Conservation (phyloP, 2,329 filamentous ascomycete species). For the Thielaviopsis punctulata region DNA sequence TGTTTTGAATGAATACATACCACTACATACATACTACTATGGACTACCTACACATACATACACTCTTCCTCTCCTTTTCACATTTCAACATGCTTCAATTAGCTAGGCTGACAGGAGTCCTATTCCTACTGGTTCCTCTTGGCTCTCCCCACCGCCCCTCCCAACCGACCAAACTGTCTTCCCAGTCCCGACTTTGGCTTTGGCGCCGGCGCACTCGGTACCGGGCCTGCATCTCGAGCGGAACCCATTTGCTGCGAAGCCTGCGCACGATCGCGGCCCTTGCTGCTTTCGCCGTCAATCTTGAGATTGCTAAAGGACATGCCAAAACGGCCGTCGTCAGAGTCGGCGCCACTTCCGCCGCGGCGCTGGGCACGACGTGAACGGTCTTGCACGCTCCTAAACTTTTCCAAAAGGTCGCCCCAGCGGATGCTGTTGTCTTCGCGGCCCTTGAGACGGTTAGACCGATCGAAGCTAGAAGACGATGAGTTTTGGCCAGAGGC, state of each 20-base stretch:
- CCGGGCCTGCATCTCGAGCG: conserved; percentile 30
- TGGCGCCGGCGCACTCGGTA: conserved; percentile 26
- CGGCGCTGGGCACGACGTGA: conserved; percentile 54
- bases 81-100: not conserved
- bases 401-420: conserved; percentile 87
- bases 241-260: conserved; percentile 27
- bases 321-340: conserved; percentile 20
- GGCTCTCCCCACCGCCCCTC: conserved; percentile 50
- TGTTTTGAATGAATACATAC: not conserved
- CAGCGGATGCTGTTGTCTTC: conserved; percentile 79
- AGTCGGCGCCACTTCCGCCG: conserved; percentile 34
- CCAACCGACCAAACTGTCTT: conserved; percentile 51
- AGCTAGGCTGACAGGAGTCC: not conserved
- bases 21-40: no score
- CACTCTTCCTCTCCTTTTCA: no score
- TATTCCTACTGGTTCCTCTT: conserved; percentile 27
- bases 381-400: conserved; percentile 76
- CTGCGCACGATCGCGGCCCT: conserved; percentile 24
- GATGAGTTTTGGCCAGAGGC: conserved; percentile 33
- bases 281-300: conserved; percentile 16
- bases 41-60: no score
- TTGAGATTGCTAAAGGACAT: conserved; percentile 28
- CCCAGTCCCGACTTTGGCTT: conserved; percentile 45
- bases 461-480: conserved; percentile 52
- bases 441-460: conserved; percentile 62